Evolutionary conservation across 305 asterid genomes (phyloP), one percentile per base, ranked within the genome.

Genomic region (Fraxinus nigra): DNA sequence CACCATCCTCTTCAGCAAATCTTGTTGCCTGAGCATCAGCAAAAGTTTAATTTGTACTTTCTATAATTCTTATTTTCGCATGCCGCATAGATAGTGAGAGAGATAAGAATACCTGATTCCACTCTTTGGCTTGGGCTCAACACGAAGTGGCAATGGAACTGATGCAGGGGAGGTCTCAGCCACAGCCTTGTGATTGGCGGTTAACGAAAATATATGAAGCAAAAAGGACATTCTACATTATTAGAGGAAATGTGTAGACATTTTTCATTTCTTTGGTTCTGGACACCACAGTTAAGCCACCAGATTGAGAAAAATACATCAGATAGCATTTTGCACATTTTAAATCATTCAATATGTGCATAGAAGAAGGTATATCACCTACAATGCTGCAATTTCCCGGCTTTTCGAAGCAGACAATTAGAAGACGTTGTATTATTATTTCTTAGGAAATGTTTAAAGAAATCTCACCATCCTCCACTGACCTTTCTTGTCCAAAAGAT

Each of bases 101-200:
- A 40, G 56, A 24, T 32, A 79, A 34, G 10, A 30, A 75, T 61
- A 92, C 98, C 97, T 95, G 85, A 95, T 95, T 81, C 96, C 97
- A 85, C 98, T 95, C 89, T 95, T 95, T 77, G 96, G 89, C 91
- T 94, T 95, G 82, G 99, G 99, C 87, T 94, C 99, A 82, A 95
- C 98, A 72, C 98, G 96, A 78, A 92, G 97, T 7, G 99, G 91
- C 95, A 95, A 84, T 82, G 99, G 97, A 59, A 95, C 89, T 67
- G 93, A 63, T 63, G 95, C 90, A 7, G 95, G 82, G 79, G 99
- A 85, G 79, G 97, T 84, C 85, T 95, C 97, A 70, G 99, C 89
- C 79, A 95, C 99, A 83, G 98, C 99, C 81, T 89, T 88, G 99
- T 94, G 89, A 79, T 72, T 74, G 76, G 80, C 82, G 81, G 92